phyloP scores from a whole-genome alignment of 306 rosid species.

The Inga oerstediana region DNA sequence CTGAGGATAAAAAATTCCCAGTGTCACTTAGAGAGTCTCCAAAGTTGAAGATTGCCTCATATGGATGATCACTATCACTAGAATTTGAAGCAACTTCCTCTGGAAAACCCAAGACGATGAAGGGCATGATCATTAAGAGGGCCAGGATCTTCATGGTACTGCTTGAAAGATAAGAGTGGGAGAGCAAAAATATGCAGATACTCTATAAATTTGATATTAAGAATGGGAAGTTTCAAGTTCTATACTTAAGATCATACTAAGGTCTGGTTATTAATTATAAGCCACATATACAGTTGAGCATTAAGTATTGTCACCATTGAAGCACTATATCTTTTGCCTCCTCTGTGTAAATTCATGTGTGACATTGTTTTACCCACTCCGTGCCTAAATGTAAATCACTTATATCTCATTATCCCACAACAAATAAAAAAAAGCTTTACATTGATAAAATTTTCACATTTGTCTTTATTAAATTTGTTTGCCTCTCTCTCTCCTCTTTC shows the following conservation, averaged over 20 bases:
- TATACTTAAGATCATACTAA: background rate
- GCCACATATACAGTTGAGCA: constrained; percentile 1
- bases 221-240: background rate
- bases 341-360: background rate
- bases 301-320: background rate
- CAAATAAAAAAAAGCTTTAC: too few species aligned
- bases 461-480: too few species aligned
- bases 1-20: constrained; percentile 63
- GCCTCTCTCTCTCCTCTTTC: too few species aligned
- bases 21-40: constrained; percentile 90
- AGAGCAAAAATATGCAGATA: background rate
- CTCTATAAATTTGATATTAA: background rate
- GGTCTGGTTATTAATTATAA: constrained; percentile 15
- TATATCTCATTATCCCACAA: too few species aligned
- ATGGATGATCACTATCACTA: constrained; percentile 28
- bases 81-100: constrained; percentile 33
- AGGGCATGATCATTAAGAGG: constrained; percentile 9
- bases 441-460: too few species aligned
- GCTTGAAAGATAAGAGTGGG: background rate
- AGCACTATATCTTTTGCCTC: background rate
- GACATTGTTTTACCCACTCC: too few species aligned
- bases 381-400: too few species aligned
- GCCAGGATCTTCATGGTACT: constrained; percentile 36
- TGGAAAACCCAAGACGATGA: constrained; percentile 18
- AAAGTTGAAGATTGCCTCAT: constrained; percentile 63